Evolutionary conservation across 176 grass and related monocot species (phyloP), one percentile per base, ranked within the genome.

Genomic region (Eleusine indica): DNA sequence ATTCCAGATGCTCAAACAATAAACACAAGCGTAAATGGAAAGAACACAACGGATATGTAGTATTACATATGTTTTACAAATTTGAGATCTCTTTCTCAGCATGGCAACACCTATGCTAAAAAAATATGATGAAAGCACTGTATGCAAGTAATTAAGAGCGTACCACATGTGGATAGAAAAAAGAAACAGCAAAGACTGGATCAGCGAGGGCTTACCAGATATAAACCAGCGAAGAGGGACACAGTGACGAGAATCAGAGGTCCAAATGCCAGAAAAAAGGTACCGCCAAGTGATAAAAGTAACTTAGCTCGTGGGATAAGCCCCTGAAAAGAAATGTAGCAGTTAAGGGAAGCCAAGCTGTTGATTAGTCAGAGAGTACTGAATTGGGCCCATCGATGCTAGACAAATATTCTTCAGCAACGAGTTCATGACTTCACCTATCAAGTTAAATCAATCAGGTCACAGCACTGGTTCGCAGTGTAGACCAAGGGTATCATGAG

Each of bases 241-340:
- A 90, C 42, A 0, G 83, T 90, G 44, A 98, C 29, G n/a, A 89
- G 77, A 62, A 99, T 96, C 67, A 94, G 63, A 81, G 93, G 93
- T 60, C 89, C 89, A 89, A 99, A 99, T 57, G 89, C 96, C 28
- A 94, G 85, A 66, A 96, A 96, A 81, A 99, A 96, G 35, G 96
- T 99, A 37, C 89, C 80, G 1, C 93, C 96, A 87, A 99, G 83
- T 57, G 96, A 96, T 41, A 99, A 73, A 8, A 96, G 84, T 82
- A 92, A 67, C 82, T 96, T 99, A 46, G 89, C 93, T 63, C 91
- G 86, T 81, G 96, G 96, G 79, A 98, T 66, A 76, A 95, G 89
- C 85, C 96, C 93, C 96, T 94, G 87, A 43, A 72, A 82, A 78
- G 25, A 68, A 80, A 88, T 17, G 68, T 16, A 62, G 35, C 9